Base-by-base conservation (phyloP, 1,284 basidiomycete species). In the Papiliotrema fonsecae region DNA sequence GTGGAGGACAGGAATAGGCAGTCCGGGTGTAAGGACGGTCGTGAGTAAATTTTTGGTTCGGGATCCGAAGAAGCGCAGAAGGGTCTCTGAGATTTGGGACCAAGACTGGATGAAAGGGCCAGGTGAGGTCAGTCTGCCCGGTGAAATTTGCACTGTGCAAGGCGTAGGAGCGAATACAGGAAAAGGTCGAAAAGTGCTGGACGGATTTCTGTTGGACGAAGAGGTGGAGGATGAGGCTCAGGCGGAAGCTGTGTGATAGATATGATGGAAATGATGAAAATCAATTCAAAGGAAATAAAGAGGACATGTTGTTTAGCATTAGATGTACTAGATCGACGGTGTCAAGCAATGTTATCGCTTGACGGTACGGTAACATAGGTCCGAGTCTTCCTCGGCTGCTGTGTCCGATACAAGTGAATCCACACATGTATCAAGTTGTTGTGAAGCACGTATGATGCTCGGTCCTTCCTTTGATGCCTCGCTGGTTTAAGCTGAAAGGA, bases 1-100 rank as follows among this genome's bases (percentile, higher is more conserved):
- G 36, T 90, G 86, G 86, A 86, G 63, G 16, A 39, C 45, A 2
- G 42, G 55, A 22, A 51, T 58, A 5, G 64, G 60, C 11, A 58
- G 56, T n/a, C 34, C 57, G 22, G 50, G 67, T 52, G 65, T 67
- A 70, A 47, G 67, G 60, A 35, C 40, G n/a, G 74, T 88, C 32
- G 86, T 87, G 0, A 77, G 69, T 5, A 73, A 76, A 30, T 62
- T 92, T 39, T 73, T 92, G 25, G 82, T 85, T 13, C 75, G 87
- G 16, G 83, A 88, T 68, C 82, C 86, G 32, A 74, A 64, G 56
- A 79, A 81, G 53, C 75, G 87, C 7, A 77, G 79, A 35, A 77
- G 77, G 54, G 76, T 86, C 26, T 75, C 70, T 1, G 80, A 84
- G 35, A 60, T 89, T 31, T 86, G 84, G 85, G 79, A 79, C 25